phyloP scores from a whole-genome alignment of 2,329 filamentous ascomycete genomes.

The Sporothrix pseudoabietina region DNA sequence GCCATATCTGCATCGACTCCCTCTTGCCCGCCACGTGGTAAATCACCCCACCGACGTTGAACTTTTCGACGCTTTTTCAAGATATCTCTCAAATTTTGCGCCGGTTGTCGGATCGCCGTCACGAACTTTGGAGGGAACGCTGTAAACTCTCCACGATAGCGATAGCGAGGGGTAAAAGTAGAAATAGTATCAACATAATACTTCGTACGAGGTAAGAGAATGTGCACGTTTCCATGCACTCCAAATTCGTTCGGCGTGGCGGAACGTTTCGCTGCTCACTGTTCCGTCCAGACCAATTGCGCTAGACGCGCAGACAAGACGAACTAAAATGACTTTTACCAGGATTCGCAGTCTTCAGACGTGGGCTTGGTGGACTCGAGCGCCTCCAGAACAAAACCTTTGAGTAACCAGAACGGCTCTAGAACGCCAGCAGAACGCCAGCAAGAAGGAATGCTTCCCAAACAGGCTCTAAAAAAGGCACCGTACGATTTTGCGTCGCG shows the following conservation, averaged over 20 bases:
- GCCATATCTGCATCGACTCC: neutral
- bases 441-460: neutral
- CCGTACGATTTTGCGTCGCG: conserved; percentile 17
- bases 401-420: neutral
- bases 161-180: neutral
- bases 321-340: neutral
- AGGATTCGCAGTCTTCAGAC: conserved; percentile 6
- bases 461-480: neutral
- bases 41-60: neutral
- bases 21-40: conserved; percentile 14
- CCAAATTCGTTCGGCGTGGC: conserved; percentile 5
- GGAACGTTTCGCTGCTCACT: neutral
- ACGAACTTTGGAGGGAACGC: too few species aligned
- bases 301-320: neutral
- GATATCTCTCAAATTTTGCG: neutral
- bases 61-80: neutral
- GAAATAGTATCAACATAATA: neutral
- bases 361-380: neutral
- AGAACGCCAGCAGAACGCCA: neutral
- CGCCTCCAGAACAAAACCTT: neutral
- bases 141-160: neutral
- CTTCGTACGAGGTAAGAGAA: neutral
- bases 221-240: neutral
- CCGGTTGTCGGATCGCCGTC: neutral
- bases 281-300: neutral